phyloP scores from a whole-genome alignment of 192 early-diverging fungal species.

The Nowakowskiella sp. region DNA sequence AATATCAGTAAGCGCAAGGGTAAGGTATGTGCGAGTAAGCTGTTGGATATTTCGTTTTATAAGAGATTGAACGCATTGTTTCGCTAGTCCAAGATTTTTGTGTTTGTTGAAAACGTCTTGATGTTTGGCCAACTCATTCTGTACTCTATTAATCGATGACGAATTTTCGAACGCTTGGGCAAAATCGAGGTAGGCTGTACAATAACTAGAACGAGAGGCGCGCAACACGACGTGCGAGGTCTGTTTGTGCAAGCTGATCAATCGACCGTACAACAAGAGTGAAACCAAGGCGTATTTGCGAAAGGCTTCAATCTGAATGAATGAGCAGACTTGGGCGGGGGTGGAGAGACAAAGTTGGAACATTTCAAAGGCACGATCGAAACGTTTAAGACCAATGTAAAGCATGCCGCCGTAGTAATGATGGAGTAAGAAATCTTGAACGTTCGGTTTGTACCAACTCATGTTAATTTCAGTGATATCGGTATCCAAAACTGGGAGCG shows the following conservation, averaged over 20 bases:
- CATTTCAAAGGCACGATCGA: constrained; percentile 52
- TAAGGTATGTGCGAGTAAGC: constrained; percentile 69
- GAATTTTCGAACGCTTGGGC: constrained; percentile 52
- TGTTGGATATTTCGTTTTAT: constrained; percentile 55
- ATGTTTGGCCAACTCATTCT: constrained; percentile 33
- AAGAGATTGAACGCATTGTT: constrained; percentile 38
- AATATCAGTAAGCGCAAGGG: constrained; percentile 64
- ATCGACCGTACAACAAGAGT: constrained; percentile 49
- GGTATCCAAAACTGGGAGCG: constrained; percentile 15
- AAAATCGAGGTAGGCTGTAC: constrained; percentile 48
- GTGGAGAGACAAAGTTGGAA: constrained; percentile 54
- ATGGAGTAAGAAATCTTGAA: constrained; percentile 60
- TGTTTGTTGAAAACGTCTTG: constrained; percentile 32
- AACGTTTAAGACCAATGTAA: constrained; percentile 58
- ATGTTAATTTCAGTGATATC: constrained; percentile 20
- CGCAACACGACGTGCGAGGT: constrained; percentile 31
- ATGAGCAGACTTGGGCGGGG: constrained; percentile 50
- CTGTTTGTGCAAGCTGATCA: constrained; percentile 10
- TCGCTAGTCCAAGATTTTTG: constrained; percentile 56
- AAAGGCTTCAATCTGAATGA: constrained; percentile 69
- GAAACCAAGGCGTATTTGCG: constrained; percentile 61
- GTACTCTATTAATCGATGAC: constrained; percentile 28
- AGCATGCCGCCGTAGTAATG: constrained; percentile 73
- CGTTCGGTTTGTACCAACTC: constrained; percentile 6
- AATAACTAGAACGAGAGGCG: constrained; percentile 22